These are phyloP conservation scores for Deinandra increscens DNA, from an alignment of 129 eudicot genomes.

Conservation along the genomic window DNA sequence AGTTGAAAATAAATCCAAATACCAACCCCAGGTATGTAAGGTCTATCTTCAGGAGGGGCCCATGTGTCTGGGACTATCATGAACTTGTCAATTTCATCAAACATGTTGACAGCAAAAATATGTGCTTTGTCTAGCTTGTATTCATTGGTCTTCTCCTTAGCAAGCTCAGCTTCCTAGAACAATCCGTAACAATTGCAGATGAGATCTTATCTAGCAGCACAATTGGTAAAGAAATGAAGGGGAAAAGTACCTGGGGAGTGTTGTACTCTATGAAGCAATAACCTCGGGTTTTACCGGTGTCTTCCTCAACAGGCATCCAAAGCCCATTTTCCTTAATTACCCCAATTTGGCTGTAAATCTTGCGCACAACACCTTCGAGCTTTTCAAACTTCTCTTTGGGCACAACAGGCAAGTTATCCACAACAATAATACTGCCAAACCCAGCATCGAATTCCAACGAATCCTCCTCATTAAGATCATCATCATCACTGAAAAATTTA, in stretches of 20 bases:
- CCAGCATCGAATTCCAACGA: conserved; percentile 58
- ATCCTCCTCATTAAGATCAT: conserved; percentile 36
- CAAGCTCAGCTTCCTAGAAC: conserved; percentile 80
- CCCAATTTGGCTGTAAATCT: conserved; percentile 69
- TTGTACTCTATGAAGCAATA: conserved; percentile 76
- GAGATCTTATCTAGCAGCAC: too few relatives aligned
- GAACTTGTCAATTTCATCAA: conserved; percentile 84
- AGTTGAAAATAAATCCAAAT: neutral
- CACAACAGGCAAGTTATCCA: conserved; percentile 54
- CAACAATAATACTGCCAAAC: conserved; percentile 42
- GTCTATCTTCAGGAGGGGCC: conserved; percentile 89
- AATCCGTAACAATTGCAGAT: neutral
- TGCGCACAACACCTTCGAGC: conserved; percentile 31
- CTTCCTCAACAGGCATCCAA: conserved; percentile 77
- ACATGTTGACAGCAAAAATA: conserved; percentile 67
- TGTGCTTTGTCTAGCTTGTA: conserved; percentile 75
- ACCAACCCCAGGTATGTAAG: conserved; percentile 68
- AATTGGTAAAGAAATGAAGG: neutral
- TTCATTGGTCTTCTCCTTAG: conserved; percentile 70
- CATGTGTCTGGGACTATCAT: conserved; percentile 83
- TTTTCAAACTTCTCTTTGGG: conserved; percentile 62
- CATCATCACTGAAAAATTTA: conserved; percentile 31
- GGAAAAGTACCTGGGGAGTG: conserved; percentile 65
- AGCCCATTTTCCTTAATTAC: conserved; percentile 71
- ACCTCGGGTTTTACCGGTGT: conserved; percentile 53